A percentile compares a stretch with the other conserved stretches of the same genome.
Evolutionary conservation across 1,284 basidiomycete species (phyloP).

Genomic region (Austropuccinia psidii): DNA sequence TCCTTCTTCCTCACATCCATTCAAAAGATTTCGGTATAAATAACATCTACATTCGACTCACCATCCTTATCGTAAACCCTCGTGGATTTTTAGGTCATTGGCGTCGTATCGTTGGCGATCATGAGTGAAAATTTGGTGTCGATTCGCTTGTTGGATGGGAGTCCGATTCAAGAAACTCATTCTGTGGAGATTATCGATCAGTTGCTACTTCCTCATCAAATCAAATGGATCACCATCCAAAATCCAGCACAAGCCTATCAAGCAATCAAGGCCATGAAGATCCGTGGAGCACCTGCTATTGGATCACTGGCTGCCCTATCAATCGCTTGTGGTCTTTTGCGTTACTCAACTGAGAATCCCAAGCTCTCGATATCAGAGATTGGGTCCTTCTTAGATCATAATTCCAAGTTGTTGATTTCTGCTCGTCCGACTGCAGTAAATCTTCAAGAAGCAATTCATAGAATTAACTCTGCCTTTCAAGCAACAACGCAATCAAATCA

Average conservation of each 20-base stretch:
- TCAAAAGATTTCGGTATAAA: too few relatives aligned
- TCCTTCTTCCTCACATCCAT: too few relatives aligned
- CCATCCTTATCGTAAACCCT: too few relatives aligned
- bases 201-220: slow-evolving; percentile 54
- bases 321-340: slow-evolving; percentile 56
- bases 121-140: too few relatives aligned
- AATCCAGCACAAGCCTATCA: slow-evolving; percentile 72
- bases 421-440: slow-evolving; percentile 92
- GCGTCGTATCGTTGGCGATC: too few relatives aligned
- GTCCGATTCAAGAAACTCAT: slow-evolving; percentile 38
- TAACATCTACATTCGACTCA: too few relatives aligned
- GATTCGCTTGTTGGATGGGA: slow-evolving; percentile 38
- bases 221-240: slow-evolving; percentile 63
- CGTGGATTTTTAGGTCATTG: too few relatives aligned
- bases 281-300: slow-evolving; percentile 83
- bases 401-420: slow-evolving; percentile 55
- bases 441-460: slow-evolving; percentile 69
- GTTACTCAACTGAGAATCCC: slow-evolving; percentile 21
- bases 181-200: slow-evolving; percentile 44
- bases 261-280: slow-evolving; percentile 88
- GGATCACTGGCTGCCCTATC: slow-evolving; percentile 77
- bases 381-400: background rate
- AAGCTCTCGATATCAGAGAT: background rate
- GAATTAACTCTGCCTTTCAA: slow-evolving; percentile 51
- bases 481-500: too few relatives aligned